Base-by-base conservation (phyloP, 768 basidiomycete genomes). In the Lepiota venenata region DNA sequence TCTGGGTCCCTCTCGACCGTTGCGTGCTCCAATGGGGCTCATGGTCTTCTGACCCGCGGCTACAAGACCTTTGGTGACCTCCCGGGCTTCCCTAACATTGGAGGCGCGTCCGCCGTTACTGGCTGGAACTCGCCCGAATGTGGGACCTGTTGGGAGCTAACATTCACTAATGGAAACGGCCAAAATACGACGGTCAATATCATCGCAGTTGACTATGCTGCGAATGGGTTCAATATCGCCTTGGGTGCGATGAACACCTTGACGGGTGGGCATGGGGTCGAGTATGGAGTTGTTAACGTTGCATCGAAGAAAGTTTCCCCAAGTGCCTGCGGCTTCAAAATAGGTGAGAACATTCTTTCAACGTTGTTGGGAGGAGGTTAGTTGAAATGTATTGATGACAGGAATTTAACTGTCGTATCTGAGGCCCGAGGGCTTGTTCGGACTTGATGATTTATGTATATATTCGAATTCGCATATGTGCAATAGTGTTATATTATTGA, bases 101-200 rank as follows among this genome's bases (percentile, higher is more conserved):
- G 82, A 27, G 84, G 79, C 1, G 79, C 74, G 0, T 69, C 72
- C 14, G 80, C 74, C 36, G 70, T 87, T 52, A 65, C 64, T 5
- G 77, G 75, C 22, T 85, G 69, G 66, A 73, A 81, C 63, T 84
- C 82, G 1, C 56, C 64, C 1, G 68, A 71, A 41, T 87, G 85
- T 59, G 83, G 82, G 1, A 74, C 76, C 21, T 87, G 86, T 66
- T 87, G 83, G 83, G 51, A 72, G 55, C 63, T 87, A 58, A 75
- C 77, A 4, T 85, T 75, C 65, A 71, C 71, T 36, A 66, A 68
- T 48, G 22, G 50, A 4, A 44, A 56, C 4, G 71, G 71, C 3
- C 59, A 51, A 1, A 61, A 60, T 18, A 73, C 56, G 52, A 75
- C 62, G 50, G 71, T 84, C 64, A 75, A 72, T 38, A 63, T 85